Evolutionary conservation across 2,329 filamentous ascomycete species (phyloP), one percentile per base, ranked within the genome.

Genomic region (Pseudogymnoascus verrucosus): DNA sequence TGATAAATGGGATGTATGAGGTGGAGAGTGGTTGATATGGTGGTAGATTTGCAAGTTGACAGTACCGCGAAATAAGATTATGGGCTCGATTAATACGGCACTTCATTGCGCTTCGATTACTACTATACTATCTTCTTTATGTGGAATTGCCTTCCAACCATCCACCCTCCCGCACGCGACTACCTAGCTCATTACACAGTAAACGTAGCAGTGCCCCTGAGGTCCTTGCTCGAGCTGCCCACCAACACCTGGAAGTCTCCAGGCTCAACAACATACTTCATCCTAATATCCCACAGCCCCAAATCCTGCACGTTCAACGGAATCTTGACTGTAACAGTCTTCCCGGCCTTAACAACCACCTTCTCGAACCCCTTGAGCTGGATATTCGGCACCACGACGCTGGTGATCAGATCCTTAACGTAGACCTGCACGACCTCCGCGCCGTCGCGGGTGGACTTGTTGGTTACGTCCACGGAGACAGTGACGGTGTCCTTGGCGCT

Each of bases 251-350:
- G 74, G 72, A 91, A 91, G 42, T 86, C 81, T 1, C 89, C 89
- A 2, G 83, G 82, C 78, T 91, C 89, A 39, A 91, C 88, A 23
- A 89, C 86, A 73, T 91, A 91, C 72, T 87, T 76, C 85, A 90
- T 88, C 36, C 74, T 77, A 11, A 85, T 81, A 69, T 89, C 85
- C 89, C 89, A 91, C 44, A 89, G 86, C 61, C 88, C 90, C 63
- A 91, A 62, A 68, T 90, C 88, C 67, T 86, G 81, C 40, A 89
- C 80, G 6, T 81, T 86, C 64, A 91, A 67, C 0, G 78, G 76
- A 69, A 91, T 80, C 23, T 80, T 76, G 0, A 91, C 81, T 0
- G 75, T 79, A 64, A 75, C 74, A 3, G 74, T 80, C 70, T 85
- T 78, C 0, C 84, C 85, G 0, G 80, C 78, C 3, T 79, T 76